phyloP scores from a whole-genome alignment of 441 rosid species.

The Pelargonium fulgidum region DNA sequence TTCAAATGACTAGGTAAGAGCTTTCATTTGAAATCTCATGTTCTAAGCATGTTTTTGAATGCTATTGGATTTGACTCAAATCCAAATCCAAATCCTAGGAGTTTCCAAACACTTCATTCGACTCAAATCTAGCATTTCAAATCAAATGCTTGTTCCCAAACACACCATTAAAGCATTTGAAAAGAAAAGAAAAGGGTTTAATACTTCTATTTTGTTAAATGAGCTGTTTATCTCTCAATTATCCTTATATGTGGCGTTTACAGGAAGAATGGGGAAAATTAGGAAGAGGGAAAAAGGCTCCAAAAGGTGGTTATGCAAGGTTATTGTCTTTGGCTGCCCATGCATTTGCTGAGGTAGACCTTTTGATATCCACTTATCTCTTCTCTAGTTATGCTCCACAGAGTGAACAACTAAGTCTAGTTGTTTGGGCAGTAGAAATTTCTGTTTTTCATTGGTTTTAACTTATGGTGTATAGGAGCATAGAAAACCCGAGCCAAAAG shows the following conservation, averaged over 20 bases:
- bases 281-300: slow-evolving; percentile 41
- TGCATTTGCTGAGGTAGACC: slow-evolving; percentile 81
- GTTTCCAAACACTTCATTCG: no score
- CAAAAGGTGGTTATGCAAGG: slow-evolving; percentile 62
- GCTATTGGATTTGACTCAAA: no score
- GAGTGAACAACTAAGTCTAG: slow-evolving; percentile 6
- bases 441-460: slow-evolving; percentile 10
- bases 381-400: slow-evolving; percentile 5
- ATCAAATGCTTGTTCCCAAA: no score
- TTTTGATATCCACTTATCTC: slow-evolving; percentile 5
- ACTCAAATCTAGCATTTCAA: neutral
- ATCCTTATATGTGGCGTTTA: slow-evolving; percentile 13
- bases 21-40: no score
- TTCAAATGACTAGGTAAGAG: no score
- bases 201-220: no score
- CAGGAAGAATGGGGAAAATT: slow-evolving; percentile 41
- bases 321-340: slow-evolving; percentile 83
- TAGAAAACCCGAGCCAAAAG: slow-evolving; percentile 81
- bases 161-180: no score
- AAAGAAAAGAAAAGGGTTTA: no score
- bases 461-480: slow-evolving; percentile 39
- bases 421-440: neutral
- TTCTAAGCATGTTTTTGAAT: no score
- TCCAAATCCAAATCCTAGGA: no score
- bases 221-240: neutral